Percentiles rank a stretch among this genome's conserved stretches.
Conservation (phyloP, 2,329 filamentous ascomycete species). For the Pseudogymnoascus sp. region DNA sequence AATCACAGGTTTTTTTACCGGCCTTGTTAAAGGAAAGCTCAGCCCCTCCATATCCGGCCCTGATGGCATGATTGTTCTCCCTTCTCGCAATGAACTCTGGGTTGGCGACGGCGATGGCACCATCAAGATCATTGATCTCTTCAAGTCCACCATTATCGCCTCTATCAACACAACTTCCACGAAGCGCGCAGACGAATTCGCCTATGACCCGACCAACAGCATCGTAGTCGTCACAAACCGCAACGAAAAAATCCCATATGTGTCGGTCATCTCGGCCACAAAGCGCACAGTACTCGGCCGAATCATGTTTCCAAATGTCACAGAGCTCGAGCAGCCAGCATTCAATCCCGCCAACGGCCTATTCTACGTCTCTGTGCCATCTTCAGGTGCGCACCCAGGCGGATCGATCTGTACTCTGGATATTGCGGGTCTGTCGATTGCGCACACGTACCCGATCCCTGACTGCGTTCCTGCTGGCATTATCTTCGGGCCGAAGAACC, state of each 20-base stretch:
- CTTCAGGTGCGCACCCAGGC: neutral
- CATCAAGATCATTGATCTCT: conserved; percentile 11
- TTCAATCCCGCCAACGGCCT: conserved; percentile 10
- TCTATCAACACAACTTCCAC: neutral
- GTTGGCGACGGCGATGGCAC: conserved; percentile 13
- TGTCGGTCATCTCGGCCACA: no score
- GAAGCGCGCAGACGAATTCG: no score
- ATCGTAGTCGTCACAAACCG: no score
- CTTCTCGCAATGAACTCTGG: conserved; percentile 12
- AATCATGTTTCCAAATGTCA: no score
- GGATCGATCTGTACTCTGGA: no score
- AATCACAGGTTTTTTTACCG: conserved; percentile 10
- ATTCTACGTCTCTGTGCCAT: conserved; percentile 12
- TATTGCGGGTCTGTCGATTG: no score
- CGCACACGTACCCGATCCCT: no score
- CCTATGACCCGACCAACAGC: no score
- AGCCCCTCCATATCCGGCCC: conserved; percentile 10
- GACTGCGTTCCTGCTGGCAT: no score
- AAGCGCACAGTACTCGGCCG: no score
- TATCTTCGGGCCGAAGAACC: no score
- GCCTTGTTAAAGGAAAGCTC: conserved; percentile 8
- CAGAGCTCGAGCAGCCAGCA: conserved; percentile 9
- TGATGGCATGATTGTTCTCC: conserved; percentile 10
- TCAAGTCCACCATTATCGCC: conserved; percentile 4
- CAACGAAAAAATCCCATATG: no score